Base-by-base conservation (phyloP, 2,329 filamentous ascomycete genomes). In the Stagonosporopsis cucurbitacearum region DNA sequence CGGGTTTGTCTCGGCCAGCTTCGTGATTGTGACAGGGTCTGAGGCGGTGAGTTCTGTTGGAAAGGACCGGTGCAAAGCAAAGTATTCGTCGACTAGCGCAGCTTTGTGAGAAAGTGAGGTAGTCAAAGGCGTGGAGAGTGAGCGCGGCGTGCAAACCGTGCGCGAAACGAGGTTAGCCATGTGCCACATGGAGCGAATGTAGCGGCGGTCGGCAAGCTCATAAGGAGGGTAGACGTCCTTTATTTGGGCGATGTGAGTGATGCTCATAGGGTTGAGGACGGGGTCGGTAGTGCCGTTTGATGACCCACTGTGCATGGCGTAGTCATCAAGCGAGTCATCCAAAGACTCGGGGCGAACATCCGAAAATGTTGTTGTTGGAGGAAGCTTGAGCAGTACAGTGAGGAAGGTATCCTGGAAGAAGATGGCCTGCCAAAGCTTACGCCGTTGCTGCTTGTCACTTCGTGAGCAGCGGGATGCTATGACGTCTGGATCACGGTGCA, bases 371-470 rank as follows among this genome's bases (percentile, higher is more conserved):
- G 89, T 88, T 15, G 86, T 90, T 0, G 90, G 90, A 0, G 90
- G 90, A 1, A 94, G 81, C 20, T 90, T 90, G 23, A 93, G 81
- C 0, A 93, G 82, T 0, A 93, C 88, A 0, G 89, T 92, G 3
- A 93, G 78, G 70, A 93, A 93, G 0, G 90, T 93, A 72, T 94
- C 90, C 74, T 94, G 90, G 13, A 92, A 83, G 23, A 91, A 79
- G 1, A 93, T 88, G 2, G 90, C 90, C 73, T 93, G 90, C 90
- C 90, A 94, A 2, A 93, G 81, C 69, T 92, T 93, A 45, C 89
- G 83, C 22, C 90, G 83, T 67, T 91, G 86, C 69, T 93, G 89
- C 71, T 92, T 93, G 62, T 93, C 89, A 54, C 89, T 88, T 1
- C 82, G 78, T 3, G 81, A 86, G 1, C 88, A 88, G 33, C 86